phyloP scores from a whole-genome alignment of 2,329 filamentous ascomycete genomes.

The Domatiomyces globalis region DNA sequence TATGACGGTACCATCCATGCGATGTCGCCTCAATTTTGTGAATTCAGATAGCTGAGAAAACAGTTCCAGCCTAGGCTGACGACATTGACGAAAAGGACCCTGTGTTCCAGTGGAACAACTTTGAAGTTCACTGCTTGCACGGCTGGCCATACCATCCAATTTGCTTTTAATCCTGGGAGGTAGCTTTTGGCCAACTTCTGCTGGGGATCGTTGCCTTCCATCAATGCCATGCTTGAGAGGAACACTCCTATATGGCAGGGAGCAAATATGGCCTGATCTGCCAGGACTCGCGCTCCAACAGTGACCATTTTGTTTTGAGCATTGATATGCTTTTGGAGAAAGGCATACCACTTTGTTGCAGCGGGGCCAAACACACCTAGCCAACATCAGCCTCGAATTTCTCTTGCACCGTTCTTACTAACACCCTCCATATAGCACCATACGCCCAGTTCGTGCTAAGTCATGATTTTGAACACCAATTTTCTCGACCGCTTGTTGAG shows the following conservation, averaged over 20 bases:
- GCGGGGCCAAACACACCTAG: constrained; percentile 71
- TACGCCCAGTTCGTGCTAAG: constrained; percentile 33
- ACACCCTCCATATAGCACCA: constrained; percentile 38
- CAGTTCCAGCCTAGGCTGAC: constrained; percentile 55
- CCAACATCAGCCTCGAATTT: constrained; percentile 3
- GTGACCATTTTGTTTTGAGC: constrained; percentile 51
- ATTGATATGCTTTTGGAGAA: constrained; percentile 60
- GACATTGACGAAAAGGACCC: constrained; percentile 75
- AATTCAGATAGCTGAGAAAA: constrained; percentile 44
- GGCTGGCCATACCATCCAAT: constrained; percentile 76
- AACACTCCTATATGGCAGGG: constrained; percentile 72
- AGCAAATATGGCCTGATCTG: constrained; percentile 72
- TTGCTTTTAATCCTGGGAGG: constrained; percentile 57
- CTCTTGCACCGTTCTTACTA: constrained; percentile 7
- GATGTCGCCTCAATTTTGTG: constrained; percentile 16
- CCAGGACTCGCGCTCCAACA: constrained; percentile 61
- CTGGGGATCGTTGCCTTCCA: constrained; percentile 53
- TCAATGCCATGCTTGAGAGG: constrained; percentile 66
- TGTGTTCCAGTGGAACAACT: constrained; percentile 67
- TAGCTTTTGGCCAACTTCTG: constrained; percentile 64
- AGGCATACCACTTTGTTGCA: constrained; percentile 72
- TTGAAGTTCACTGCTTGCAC: constrained; percentile 83
- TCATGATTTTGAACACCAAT: constrained; percentile 66
- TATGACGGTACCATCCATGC: background rate
- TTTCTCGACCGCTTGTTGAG: constrained; percentile 81